phyloP scores from a whole-genome alignment of 148 eudicot species.

The Chenopodium album region DNA sequence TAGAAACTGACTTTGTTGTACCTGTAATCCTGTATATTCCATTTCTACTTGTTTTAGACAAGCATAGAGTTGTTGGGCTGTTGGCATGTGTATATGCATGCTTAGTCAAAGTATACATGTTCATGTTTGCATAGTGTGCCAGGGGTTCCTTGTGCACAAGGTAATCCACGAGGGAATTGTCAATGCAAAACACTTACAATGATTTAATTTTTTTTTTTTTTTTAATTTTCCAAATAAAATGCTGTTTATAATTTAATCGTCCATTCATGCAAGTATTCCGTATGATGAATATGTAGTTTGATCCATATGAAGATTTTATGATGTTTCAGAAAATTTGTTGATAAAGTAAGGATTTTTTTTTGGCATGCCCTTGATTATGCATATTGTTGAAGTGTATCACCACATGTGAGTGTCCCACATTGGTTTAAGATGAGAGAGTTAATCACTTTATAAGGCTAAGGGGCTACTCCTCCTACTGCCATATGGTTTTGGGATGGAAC shows the following conservation, averaged over 20 bases:
- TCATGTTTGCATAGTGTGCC: not conserved
- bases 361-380: slow-evolving; percentile 6
- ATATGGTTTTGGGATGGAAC: too few species aligned
- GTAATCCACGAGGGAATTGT: not conserved
- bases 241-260: too few species aligned
- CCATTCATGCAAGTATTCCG: not conserved
- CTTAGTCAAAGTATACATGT: not conserved
- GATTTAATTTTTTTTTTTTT: not conserved
- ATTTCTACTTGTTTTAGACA: not conserved
- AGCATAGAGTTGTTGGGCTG: not conserved
- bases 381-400: too few species aligned
- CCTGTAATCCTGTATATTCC: not conserved
- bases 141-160: not conserved
- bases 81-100: not conserved
- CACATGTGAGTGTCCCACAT: too few species aligned
- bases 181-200: not conserved
- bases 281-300: not conserved
- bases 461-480: too few species aligned
- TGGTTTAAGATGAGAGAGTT: too few species aligned
- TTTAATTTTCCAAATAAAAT: too few species aligned
- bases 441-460: too few species aligned
- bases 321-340: not conserved
- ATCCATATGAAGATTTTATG: not conserved
- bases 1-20: not conserved
- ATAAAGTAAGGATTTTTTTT: not conserved